These are phyloP conservation scores for Populus tomentosa DNA, from an alignment of 441 rosid genomes.

Conservation along the genomic window DNA sequence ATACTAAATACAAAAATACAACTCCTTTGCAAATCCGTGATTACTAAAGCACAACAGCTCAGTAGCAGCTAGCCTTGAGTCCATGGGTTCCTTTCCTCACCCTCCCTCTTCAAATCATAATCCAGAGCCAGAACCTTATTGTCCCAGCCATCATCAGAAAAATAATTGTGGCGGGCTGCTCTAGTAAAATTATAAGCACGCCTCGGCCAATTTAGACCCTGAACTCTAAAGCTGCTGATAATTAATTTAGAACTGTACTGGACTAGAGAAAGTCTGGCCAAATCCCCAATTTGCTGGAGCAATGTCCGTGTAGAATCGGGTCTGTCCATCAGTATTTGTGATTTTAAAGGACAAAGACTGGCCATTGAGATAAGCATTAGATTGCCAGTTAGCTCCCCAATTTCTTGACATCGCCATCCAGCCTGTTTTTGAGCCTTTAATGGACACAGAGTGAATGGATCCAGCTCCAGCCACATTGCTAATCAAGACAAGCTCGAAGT, in stretches of 20 bases:
- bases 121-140: not conserved
- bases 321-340: slow-evolving; percentile 46
- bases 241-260: slow-evolving; percentile 45
- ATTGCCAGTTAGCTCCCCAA: slow-evolving; percentile 72
- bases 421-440: slow-evolving; percentile 49
- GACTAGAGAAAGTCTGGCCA: slow-evolving; percentile 58
- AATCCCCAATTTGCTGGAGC: slow-evolving; percentile 55
- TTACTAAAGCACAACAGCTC: not conserved
- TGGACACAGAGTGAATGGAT: slow-evolving; percentile 41
- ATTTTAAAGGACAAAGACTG: slow-evolving; percentile 57
- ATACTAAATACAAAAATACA: not conserved
- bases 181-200: slow-evolving; percentile 47
- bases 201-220: slow-evolving; percentile 50
- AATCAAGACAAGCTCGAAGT: slow-evolving; percentile 55
- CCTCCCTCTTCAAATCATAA: not conserved
- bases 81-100: not conserved
- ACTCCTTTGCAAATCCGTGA: not conserved
- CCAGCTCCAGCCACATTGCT: slow-evolving; percentile 63
- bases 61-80: slow-evolving; percentile 4
- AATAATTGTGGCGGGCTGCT: slow-evolving; percentile 62
- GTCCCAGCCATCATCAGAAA: not conserved
- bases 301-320: slow-evolving; percentile 36
- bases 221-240: slow-evolving; percentile 10
- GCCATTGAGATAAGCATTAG: slow-evolving; percentile 45
- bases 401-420: slow-evolving; percentile 66